Base-by-base conservation (phyloP, 129 eudicot genomes). In the Pseudognaphalium luteoalbum region DNA sequence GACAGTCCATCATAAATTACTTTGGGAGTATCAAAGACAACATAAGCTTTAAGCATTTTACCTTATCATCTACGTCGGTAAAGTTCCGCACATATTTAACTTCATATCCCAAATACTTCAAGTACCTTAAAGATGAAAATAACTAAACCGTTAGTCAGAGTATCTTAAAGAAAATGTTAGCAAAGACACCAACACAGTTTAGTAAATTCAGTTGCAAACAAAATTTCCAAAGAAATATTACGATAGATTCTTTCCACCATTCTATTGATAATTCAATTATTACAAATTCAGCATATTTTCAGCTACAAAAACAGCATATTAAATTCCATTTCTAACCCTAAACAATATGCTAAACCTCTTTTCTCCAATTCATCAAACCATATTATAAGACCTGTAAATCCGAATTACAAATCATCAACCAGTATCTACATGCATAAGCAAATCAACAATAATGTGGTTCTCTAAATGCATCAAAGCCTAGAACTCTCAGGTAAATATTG, bases 11-110 rank as follows among this genome's bases (percentile, higher is more conserved):
- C 57, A 32, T 20, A 62, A 16, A 47, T 15, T 44, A 60, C 50
- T 47, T 60, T n/a, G n/a, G 9, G 15, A 42, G 30, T n/a, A 66
- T 64, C 12, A 15, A 19, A 57, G 37, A 62, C 6, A 67, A 63
- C 29, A 7, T 50, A 41, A 17, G 57, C 65, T 64, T 81, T 68
- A 44, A 42, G 56, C 81, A 58, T 86, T 88, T 83, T 69, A 90
- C 96, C 95, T 90, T 93, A 83, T 93, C 98, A 81, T 90, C 98
- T 29, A 93, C 91, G 12, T 93, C 98, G 16, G 96, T 93, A 85
- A 93, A 93, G 75, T 88, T 90, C 71, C 95, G 89, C 39, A 93
- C 98, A 65, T 90, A 90, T 4, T 67, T 84, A 39, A 93, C 96
- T 74, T 90, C 95, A 78, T 90, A 93, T 52, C 95, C 95, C 87